Percentiles rank a stretch among this genome's conserved stretches.
phyloP scores from a whole-genome alignment of 192 early-diverging fungal genomes.

The Geosiphon pyriformis region DNA sequence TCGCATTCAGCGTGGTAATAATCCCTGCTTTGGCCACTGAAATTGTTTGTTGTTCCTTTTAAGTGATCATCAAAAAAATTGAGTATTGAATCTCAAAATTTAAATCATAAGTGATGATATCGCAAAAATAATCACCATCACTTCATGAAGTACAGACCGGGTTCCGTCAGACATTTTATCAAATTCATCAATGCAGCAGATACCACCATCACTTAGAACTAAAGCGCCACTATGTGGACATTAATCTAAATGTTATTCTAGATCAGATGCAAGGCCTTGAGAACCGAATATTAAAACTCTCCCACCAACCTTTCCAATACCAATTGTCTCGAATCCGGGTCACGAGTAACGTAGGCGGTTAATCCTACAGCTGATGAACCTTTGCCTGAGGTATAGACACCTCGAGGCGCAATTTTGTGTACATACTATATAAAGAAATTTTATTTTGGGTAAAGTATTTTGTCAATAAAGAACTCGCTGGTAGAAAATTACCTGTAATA shows the following conservation, averaged over 20 bases:
- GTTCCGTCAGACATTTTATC: slow-evolving; percentile 97
- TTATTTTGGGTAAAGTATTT: background rate
- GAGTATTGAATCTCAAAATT: background rate
- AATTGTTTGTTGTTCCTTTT: slow-evolving; percentile 92
- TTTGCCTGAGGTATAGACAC: slow-evolving; percentile 96
- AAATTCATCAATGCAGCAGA: slow-evolving; percentile 99
- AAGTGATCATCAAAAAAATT: slow-evolving; percentile 4
- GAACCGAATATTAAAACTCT: too few relatives aligned
- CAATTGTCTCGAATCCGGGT: slow-evolving; percentile 92
- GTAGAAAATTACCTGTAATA: slow-evolving; percentile 52
- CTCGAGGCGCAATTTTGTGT: slow-evolving; percentile 89
- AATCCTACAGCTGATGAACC: slow-evolving; percentile 94
- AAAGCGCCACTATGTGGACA: slow-evolving; percentile 70
- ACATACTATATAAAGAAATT: slow-evolving; percentile 52
- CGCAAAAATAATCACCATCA: slow-evolving; percentile 60
- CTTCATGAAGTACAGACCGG: slow-evolving; percentile 93
- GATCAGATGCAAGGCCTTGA: too few relatives aligned
- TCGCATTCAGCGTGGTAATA: slow-evolving; percentile 94
- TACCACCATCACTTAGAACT: slow-evolving; percentile 90
- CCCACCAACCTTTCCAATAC: slow-evolving; percentile 84
- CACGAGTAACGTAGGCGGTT: slow-evolving; percentile 91
- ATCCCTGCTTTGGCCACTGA: slow-evolving; percentile 99
- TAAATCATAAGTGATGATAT: slow-evolving; percentile 8
- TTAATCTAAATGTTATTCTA: background rate
- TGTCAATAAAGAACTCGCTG: background rate